These are phyloP conservation scores for Linaria vulgaris DNA, from an alignment of 257 asterid genomes.

Conservation along the genomic window DNA sequence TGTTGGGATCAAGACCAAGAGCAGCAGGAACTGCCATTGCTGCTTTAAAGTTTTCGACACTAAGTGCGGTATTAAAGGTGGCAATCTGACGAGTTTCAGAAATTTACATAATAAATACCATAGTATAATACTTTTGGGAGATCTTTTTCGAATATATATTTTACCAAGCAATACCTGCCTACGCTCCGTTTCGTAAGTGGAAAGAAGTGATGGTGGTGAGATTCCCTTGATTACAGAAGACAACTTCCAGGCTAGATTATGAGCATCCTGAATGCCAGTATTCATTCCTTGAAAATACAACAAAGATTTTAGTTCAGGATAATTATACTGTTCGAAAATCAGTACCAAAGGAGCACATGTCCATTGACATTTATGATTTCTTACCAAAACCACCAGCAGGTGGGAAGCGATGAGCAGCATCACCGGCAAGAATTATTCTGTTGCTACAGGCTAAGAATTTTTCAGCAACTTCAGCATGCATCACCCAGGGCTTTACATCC, in stretches of 20 bases:
- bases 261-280: slow-evolving; percentile 96
- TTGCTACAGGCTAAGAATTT: slow-evolving; percentile 53
- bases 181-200: slow-evolving; percentile 86
- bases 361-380: slow-evolving; percentile 1
- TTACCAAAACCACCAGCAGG: slow-evolving; percentile 99
- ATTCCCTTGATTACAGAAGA: slow-evolving; percentile 70
- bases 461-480: slow-evolving; percentile 98
- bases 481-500: slow-evolving; percentile 96
- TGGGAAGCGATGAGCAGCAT: slow-evolving; percentile 97
- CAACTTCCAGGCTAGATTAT: slow-evolving; percentile 97
- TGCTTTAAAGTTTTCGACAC: slow-evolving; percentile 85
- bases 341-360: background rate
- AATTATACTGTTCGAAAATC: slow-evolving; percentile 16
- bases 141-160: slow-evolving; percentile 10
- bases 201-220: slow-evolving; percentile 58
- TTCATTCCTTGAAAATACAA: slow-evolving; percentile 72
- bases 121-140: slow-evolving; percentile 8
- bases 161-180: slow-evolving; percentile 52
- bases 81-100: slow-evolving; percentile 60
- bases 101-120: slow-evolving; percentile 23
- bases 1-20: slow-evolving; percentile 87
- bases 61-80: slow-evolving; percentile 70
- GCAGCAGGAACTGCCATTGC: slow-evolving; percentile 94
- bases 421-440: slow-evolving; percentile 85
- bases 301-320: slow-evolving; percentile 6